Conservation (phyloP, 1,139 yeast genomes). For the Suhomyces choctaworum region DNA sequence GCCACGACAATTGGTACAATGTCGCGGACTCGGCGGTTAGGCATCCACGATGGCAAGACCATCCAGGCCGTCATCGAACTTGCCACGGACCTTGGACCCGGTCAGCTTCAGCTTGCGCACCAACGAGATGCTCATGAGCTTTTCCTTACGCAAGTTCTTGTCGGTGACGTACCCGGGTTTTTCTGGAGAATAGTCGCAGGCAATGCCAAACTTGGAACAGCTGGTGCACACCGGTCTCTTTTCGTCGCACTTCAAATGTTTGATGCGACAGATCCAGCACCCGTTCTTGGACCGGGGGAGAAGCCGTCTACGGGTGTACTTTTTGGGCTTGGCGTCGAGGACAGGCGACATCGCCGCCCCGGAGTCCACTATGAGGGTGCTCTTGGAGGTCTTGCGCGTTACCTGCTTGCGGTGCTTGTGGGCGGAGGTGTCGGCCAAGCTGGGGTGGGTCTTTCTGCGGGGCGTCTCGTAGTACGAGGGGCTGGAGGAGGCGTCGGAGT, state of each 20-base stretch:
- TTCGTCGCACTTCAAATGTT: constrained; percentile 52
- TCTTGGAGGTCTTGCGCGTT: constrained; percentile 9
- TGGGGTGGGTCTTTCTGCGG: constrained; percentile 21
- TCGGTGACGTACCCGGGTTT: constrained; percentile 46
- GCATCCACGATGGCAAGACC: neutral
- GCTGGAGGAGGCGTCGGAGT: constrained; percentile 23
- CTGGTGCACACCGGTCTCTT: constrained; percentile 39
- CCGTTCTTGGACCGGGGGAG: constrained; percentile 48
- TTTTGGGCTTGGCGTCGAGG: constrained; percentile 26
- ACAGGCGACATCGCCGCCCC: constrained; percentile 1
- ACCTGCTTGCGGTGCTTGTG: constrained; percentile 16
- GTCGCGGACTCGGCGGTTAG: constrained; percentile 1
- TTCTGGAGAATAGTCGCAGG: constrained; percentile 44
- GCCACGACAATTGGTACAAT: constrained; percentile 1
- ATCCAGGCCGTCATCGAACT: constrained; percentile 4
- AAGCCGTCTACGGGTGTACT: constrained; percentile 43
- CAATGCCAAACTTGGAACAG: constrained; percentile 44
- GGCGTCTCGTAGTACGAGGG: constrained; percentile 21
- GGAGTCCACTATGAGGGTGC: constrained; percentile 8
- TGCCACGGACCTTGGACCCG: constrained; percentile 10
- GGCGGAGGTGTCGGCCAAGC: constrained; percentile 19
- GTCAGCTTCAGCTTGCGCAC: constrained; percentile 33
- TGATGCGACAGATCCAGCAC: constrained; percentile 53
- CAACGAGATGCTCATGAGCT: constrained; percentile 34
- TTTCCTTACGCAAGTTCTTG: constrained; percentile 36